Percentiles rank a stretch among this genome's conserved stretches.
phyloP scores from a whole-genome alignment of 192 early-diverging fungal genomes.

The Coemansia sp. region DNA sequence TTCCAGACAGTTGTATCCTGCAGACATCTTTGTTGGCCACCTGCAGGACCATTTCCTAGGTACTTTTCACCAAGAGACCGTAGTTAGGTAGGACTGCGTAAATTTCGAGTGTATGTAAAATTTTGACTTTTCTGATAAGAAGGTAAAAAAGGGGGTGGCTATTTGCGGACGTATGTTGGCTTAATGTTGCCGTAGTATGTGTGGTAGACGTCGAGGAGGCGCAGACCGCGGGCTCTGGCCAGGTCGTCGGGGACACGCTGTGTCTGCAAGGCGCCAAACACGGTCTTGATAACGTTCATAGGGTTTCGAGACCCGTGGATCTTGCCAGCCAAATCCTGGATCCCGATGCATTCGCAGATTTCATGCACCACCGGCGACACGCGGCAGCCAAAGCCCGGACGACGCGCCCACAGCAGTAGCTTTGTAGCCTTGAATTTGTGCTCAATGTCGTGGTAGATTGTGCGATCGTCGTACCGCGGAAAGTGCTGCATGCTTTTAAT shows the following conservation, averaged over 20 bases:
- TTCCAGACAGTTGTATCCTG: neutral
- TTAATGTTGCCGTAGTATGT: conserved; percentile 76
- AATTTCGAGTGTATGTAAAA: neutral
- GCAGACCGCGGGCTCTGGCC: conserved; percentile 84
- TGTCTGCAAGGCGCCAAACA: conserved; percentile 82
- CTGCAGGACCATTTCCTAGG: neutral
- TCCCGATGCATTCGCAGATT: conserved; percentile 90
- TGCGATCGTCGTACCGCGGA: conserved; percentile 91
- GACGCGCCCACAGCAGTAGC: conserved; percentile 77
- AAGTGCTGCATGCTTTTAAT: conserved; percentile 85
- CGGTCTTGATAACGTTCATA: conserved; percentile 98
- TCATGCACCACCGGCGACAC: conserved; percentile 94
- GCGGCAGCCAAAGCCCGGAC: conserved; percentile 95
- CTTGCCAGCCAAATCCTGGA: conserved; percentile 90
- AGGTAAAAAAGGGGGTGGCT: neutral
- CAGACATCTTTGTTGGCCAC: neutral
- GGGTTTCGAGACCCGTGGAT: conserved; percentile 91
- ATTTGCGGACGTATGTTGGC: conserved; percentile 15
- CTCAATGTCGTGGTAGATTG: conserved; percentile 83
- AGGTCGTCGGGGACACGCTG: conserved; percentile 87
- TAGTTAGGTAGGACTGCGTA: neutral
- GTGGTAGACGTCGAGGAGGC: conserved; percentile 87
- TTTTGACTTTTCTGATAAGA: neutral
- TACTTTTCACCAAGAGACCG: neutral
- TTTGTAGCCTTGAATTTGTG: conserved; percentile 90